Base-by-base conservation (phyloP, 2,329 filamentous ascomycete species). In the Verticillium dahliae region DNA sequence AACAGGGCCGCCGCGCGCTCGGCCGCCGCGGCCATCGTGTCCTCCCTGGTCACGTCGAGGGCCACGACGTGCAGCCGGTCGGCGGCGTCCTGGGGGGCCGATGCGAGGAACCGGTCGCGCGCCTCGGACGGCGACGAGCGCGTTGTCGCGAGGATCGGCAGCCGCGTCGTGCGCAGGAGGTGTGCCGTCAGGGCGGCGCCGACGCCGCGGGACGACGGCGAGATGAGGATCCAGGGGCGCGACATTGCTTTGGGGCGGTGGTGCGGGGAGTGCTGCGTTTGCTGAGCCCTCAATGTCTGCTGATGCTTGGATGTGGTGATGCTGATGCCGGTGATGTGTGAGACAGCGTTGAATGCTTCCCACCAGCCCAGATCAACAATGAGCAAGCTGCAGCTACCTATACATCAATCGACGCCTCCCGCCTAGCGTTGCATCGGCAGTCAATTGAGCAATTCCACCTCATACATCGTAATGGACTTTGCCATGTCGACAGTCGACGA, bases 21-120 rank as follows among this genome's bases (percentile, higher is more conserved):
- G 4, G 84, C 78, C 18, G 89, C 86, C 45, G 83, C 81, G 56
- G 75, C 68, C 45, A 95, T 83, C 39, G 84, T 84, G 34, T 75
- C 64, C 74, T 93, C 90, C 68, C 90, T 84, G 3, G 76, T 78
- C 37, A 82, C 80, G 71, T 83, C 80, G 54, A 77, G 68, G 15
- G 65, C 68, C 14, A 77, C 68, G 27, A 81, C 64, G 65, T 75
- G 72, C 11, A 82, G 74, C 1, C 79, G 73, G 13, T 69, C 66
- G 6, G 71, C 67, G 35, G 70, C 58, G 60, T 64, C 63, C 41
- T 63, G 62, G n/a, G 62, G 58, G 54, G 60, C 58, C 6, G 55
- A 33, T 10, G 55, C 34, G 3, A 60, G 55, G 6, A 76, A 71
- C 61, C 67, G 69, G 3, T 68, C 58, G 18, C 78, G 70, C 45